Evolutionary conservation across 352 stramenopile species (phyloP).

Genomic region (Blastocystis hominis): DNA sequence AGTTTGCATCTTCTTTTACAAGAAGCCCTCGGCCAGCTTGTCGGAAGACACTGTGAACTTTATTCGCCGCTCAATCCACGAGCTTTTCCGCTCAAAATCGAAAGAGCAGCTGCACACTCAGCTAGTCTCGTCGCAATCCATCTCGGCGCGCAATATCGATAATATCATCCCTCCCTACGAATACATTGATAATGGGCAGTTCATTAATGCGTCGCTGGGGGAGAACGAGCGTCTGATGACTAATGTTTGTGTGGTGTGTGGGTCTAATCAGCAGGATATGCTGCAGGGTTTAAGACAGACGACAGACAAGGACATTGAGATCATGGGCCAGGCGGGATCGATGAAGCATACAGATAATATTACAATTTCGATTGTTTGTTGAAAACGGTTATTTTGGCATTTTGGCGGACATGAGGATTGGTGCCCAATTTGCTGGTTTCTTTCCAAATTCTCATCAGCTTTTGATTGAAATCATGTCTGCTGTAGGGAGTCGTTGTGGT

Average conservation of each 20-base stretch:
- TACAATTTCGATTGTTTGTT: constrained; percentile 49
- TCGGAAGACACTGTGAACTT: constrained; percentile 48
- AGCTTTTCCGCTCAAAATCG: constrained; percentile 38
- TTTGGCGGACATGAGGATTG: neutral
- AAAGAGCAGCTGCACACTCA: constrained; percentile 39
- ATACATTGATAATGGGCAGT: neutral
- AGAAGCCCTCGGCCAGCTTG: neutral
- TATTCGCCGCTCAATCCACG: constrained; percentile 49
- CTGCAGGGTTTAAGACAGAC: neutral
- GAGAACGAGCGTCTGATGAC: neutral
- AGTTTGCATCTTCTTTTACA: constrained; percentile 52
- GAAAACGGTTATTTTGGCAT: neutral
- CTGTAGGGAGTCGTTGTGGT: constrained; percentile 12
- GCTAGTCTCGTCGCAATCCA: neutral
- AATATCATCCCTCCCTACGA: neutral
- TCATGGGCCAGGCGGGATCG: neutral
- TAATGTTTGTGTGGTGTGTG: neutral
- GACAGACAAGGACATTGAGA: constrained; percentile 21
- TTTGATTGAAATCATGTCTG: constrained; percentile 7
- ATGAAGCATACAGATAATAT: constrained; percentile 13
- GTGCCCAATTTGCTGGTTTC: neutral
- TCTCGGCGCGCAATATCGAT: neutral
- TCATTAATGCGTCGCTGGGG: neutral
- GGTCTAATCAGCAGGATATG: constrained; percentile 12
- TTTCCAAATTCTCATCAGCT: constrained; percentile 46